phyloP scores from a whole-genome alignment of 169 alveolate species.

The Cryptosporidium parvum region DNA sequence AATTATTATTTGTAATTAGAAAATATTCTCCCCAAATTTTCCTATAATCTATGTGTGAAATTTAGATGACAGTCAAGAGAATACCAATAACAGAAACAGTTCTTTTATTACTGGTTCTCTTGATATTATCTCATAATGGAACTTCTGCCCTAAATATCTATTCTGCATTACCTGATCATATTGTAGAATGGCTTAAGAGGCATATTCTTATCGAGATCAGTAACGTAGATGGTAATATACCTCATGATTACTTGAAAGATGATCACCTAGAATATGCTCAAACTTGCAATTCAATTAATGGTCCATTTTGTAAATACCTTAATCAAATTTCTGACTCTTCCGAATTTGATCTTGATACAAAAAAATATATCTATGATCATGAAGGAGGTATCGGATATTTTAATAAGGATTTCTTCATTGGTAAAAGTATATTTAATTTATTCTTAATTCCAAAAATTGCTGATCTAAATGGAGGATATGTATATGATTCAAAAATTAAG shows the following conservation, averaged over 20 bases:
- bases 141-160: background rate
- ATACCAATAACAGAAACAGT: background rate
- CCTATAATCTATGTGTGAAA: background rate
- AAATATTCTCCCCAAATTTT: background rate
- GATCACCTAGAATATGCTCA: background rate
- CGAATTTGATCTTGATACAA: constrained; percentile 1
- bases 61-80: background rate
- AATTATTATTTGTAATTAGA: background rate
- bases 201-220: constrained; percentile 27
- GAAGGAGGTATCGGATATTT: background rate
- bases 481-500: background rate
- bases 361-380: constrained; percentile 10
- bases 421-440: background rate
- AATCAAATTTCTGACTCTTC: background rate
- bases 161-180: constrained; percentile 63
- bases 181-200: constrained; percentile 56
- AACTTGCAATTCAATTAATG: constrained; percentile 28
- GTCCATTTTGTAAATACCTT: constrained; percentile 44
- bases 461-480: background rate
- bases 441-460: background rate
- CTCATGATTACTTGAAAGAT: background rate
- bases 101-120: background rate
- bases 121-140: background rate
- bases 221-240: background rate
- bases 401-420: background rate